These are phyloP conservation scores for Sanchytrium tribonematis DNA, from an alignment of 371 early-diverging fungal genomes.

Conservation along the genomic window DNA sequence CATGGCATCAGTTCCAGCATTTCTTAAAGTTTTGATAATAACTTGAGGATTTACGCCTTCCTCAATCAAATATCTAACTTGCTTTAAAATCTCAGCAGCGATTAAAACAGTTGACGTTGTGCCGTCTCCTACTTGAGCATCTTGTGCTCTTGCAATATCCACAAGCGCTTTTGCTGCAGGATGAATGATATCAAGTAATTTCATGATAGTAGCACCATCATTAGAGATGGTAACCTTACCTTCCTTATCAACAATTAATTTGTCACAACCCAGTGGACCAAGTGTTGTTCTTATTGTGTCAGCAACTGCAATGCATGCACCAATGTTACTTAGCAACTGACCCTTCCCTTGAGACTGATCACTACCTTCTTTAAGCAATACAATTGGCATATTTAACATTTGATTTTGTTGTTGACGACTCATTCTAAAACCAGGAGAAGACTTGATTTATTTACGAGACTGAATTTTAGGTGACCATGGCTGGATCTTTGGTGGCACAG, in stretches of 20 bases:
- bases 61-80: conserved; percentile 74
- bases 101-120: conserved; percentile 97
- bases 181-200: conserved; percentile 89
- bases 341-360: conserved; percentile 95
- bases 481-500: too few relatives aligned
- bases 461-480: too few relatives aligned
- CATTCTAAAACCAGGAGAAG: too few relatives aligned
- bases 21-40: conserved; percentile 76
- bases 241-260: conserved; percentile 81
- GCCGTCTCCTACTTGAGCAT: conserved; percentile 99
- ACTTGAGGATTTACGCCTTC: conserved; percentile 80
- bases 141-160: conserved; percentile 93
- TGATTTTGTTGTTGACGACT: background rate
- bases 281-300: conserved; percentile 90
- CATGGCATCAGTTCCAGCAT: conserved; percentile 18
- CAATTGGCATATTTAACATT: conserved; percentile 33
- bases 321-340: conserved; percentile 93
- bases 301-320: conserved; percentile 76
- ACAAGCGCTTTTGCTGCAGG: conserved; percentile 95
- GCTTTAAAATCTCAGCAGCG: conserved; percentile 83
- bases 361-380: conserved; percentile 92
- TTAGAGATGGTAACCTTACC: conserved; percentile 94
- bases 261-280: conserved; percentile 99
- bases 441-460: too few relatives aligned
- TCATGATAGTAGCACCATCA: conserved; percentile 99